Percentiles rank a stretch among this genome's conserved stretches.
Evolutionary conservation across 345 rosid species (phyloP).

Genomic region (Sapria himalayana): DNA sequence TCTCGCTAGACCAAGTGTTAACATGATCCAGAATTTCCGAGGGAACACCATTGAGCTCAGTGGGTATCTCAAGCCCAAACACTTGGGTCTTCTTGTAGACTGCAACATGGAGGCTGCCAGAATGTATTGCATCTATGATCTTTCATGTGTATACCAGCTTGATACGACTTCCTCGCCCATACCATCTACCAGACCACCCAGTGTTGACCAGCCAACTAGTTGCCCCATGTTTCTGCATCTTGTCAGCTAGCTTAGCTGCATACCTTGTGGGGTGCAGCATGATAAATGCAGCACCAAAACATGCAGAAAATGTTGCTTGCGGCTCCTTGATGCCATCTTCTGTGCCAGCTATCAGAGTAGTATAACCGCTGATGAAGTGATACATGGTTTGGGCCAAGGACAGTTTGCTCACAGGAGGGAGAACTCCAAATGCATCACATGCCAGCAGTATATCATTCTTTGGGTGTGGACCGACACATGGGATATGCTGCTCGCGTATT

Average conservation of each 20-base stretch:
- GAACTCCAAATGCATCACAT: conserved; percentile 92
- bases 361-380: conserved; percentile 96
- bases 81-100: conserved; percentile 49
- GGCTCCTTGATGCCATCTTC: conserved; percentile 92
- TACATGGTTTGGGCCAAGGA: conserved; percentile 83
- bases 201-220: conserved; percentile 96
- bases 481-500: conserved; percentile 94
- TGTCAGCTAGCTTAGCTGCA: conserved; percentile 89
- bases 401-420: conserved; percentile 96
- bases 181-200: conserved; percentile 99
- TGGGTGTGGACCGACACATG: conserved; percentile 85
- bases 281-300: conserved; percentile 94
- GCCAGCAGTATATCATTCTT: conserved; percentile 84
- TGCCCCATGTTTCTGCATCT: conserved; percentile 90
- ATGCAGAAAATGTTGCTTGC: conserved; percentile 79
- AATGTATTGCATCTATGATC: conserved; percentile 84
- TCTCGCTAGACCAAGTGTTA: conserved; percentile 66
- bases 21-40: conserved; percentile 62
- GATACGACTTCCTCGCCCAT: conserved; percentile 64
- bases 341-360: conserved; percentile 95
- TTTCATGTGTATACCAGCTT: conserved; percentile 69
- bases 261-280: conserved; percentile 98
- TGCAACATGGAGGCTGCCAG: conserved; percentile 50
- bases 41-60: conserved; percentile 60
- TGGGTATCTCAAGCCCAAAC: conserved; percentile 73